Conservation (phyloP, 768 basidiomycete genomes). For the Leccinum barrowsii region DNA sequence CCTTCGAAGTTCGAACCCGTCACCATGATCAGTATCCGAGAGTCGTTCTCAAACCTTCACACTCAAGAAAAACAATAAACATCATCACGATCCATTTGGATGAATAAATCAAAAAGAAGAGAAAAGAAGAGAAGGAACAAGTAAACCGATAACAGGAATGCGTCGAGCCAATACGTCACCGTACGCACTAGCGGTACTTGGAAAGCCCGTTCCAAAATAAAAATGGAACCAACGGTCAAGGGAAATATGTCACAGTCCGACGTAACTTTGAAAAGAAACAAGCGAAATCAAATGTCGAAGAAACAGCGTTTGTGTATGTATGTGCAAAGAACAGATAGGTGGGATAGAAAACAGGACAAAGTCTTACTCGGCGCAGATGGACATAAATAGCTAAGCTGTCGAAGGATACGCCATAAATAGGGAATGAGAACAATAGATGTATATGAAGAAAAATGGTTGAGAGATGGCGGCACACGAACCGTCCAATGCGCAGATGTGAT, state of each 20-base stretch:
- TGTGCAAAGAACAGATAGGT: not conserved
- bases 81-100: conserved; percentile 11
- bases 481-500: conserved; percentile 29
- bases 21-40: too few relatives aligned
- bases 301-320: too few relatives aligned
- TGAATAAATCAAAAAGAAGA: conserved; percentile 13
- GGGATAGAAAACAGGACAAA: not conserved
- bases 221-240: not conserved
- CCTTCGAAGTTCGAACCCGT: not conserved
- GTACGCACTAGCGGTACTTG: conserved; percentile 21
- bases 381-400: conserved; percentile 29
- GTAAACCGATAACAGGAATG: conserved; percentile 16
- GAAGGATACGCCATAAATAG: conserved; percentile 32
- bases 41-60: not conserved
- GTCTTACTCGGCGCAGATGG: conserved; percentile 25
- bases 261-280: conserved; percentile 7
- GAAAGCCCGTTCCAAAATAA: conserved; percentile 18
- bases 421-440: conserved; percentile 14
- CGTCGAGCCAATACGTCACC: conserved; percentile 12
- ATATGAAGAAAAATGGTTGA: conserved; percentile 8
- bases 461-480: conserved; percentile 24
- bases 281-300: not conserved
- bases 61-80: not conserved
- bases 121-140: not conserved
- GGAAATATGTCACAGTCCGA: conserved; percentile 16